These are phyloP conservation scores for Candida namnaoensis DNA, from an alignment of 805 yeast genomes.

Conservation along the genomic window DNA sequence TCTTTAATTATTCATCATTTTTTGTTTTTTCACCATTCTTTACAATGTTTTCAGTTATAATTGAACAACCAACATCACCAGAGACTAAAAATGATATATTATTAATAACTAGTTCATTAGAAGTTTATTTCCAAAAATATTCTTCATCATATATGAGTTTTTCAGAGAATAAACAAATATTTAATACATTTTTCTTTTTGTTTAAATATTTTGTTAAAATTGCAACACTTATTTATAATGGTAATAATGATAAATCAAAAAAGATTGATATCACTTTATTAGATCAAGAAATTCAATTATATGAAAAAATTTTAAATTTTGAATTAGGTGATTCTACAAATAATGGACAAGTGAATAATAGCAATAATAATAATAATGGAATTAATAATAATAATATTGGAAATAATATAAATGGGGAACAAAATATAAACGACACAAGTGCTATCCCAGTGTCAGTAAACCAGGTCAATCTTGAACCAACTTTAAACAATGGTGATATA, in stretches of 20 bases:
- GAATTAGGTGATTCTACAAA: background rate
- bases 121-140: conserved; percentile 4
- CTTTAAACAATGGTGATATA: too few relatives aligned
- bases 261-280: conserved; percentile 4
- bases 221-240: conserved; percentile 12
- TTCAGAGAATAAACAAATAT: conserved; percentile 8
- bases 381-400: too few relatives aligned
- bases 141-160: background rate
- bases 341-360: too few relatives aligned
- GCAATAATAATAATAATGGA: too few relatives aligned
- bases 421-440: too few relatives aligned
- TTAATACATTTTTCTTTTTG: conserved; percentile 4
- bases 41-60: conserved; percentile 13
- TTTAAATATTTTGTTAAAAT: conserved; percentile 13
- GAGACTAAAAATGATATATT: conserved; percentile 7
- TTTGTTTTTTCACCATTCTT: conserved; percentile 16
- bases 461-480: too few relatives aligned
- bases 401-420: too few relatives aligned
- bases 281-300: conserved; percentile 4
- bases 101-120: conserved; percentile 4
- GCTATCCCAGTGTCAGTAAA: too few relatives aligned
- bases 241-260: background rate
- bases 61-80: conserved; percentile 13
- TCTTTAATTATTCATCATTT: conserved; percentile 8
- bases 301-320: background rate